Conservation (phyloP, 495 filamentous ascomycete genomes). For the Talaromyces proteolyticus region DNA sequence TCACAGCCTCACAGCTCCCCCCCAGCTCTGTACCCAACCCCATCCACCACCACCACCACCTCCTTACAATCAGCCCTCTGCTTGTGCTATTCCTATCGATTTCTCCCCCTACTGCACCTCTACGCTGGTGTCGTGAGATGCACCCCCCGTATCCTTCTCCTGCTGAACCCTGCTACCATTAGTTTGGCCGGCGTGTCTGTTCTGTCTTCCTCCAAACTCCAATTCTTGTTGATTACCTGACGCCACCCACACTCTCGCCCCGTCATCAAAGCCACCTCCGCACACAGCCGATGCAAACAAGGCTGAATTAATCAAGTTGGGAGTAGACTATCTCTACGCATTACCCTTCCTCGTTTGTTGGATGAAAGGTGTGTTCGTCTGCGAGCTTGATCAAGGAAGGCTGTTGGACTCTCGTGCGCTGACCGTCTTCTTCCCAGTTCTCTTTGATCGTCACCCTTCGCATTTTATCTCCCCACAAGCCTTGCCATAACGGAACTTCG, state of each 20-base stretch:
- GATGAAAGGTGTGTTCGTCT: neutral
- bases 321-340: neutral
- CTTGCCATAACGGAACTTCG: neutral
- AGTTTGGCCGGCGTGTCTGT: too few relatives aligned
- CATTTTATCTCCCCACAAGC: neutral
- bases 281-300: neutral
- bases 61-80: neutral
- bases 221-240: neutral
- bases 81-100: neutral
- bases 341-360: neutral
- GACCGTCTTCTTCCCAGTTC: too few relatives aligned
- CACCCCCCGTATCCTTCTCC: neutral
- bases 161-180: too few relatives aligned
- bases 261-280: neutral
- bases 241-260: too few relatives aligned
- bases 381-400: neutral
- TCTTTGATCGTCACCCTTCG: too few relatives aligned
- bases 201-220: neutral
- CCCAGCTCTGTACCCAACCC: neutral
- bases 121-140: neutral
- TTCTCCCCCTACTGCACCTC: neutral
- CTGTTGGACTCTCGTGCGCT: too few relatives aligned
- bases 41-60: neutral
- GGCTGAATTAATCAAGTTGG: neutral
- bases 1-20: neutral